Percentiles rank a stretch among this genome's conserved stretches.
Conservation (phyloP, 1,284 basidiomycete genomes). For the Ganoderma sinense region DNA sequence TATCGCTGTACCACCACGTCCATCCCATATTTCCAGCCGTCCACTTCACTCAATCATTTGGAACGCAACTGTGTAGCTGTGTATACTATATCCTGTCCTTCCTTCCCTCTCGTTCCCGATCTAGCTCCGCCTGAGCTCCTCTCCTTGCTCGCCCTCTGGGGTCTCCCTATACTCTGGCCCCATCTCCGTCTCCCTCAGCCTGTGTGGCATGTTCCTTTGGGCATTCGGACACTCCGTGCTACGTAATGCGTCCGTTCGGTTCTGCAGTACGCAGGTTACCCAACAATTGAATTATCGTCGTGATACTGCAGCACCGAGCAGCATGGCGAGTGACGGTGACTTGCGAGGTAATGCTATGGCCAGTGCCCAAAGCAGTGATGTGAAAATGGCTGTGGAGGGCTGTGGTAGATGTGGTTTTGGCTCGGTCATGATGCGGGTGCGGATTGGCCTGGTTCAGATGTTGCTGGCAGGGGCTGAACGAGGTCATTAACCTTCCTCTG, state of each 20-base stretch:
- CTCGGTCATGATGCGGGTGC: conserved; percentile 18
- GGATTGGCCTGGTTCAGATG: conserved; percentile 22
- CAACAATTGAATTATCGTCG: conserved; percentile 6
- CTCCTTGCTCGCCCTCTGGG: not conserved
- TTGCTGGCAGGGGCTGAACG: conserved; percentile 48
- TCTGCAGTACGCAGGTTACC: conserved; percentile 4
- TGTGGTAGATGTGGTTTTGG: not conserved
- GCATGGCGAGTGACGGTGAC: not conserved
- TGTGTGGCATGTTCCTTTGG: not conserved
- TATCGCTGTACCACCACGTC: conserved; percentile 24
- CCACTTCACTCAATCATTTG: conserved; percentile 7
- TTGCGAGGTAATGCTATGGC: not conserved
- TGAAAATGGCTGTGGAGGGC: not conserved
- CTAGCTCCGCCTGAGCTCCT: not conserved
- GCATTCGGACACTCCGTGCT: conserved; percentile 14
- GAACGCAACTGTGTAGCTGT: conserved; percentile 26
- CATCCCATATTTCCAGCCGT: conserved; percentile 5
- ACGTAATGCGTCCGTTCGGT: not conserved
- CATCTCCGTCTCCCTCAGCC: not conserved
- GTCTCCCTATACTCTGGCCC: not conserved
- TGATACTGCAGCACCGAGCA: not conserved
- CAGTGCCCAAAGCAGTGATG: not conserved
- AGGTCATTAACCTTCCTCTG: conserved; percentile 80
- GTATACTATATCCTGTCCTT: conserved; percentile 17
- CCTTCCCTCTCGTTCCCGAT: not conserved